Percentiles rank a stretch among this genome's conserved stretches.
These are phyloP conservation scores for Solanum neorickii DNA, from an alignment of 257 asterid genomes.

Conservation along the genomic window DNA sequence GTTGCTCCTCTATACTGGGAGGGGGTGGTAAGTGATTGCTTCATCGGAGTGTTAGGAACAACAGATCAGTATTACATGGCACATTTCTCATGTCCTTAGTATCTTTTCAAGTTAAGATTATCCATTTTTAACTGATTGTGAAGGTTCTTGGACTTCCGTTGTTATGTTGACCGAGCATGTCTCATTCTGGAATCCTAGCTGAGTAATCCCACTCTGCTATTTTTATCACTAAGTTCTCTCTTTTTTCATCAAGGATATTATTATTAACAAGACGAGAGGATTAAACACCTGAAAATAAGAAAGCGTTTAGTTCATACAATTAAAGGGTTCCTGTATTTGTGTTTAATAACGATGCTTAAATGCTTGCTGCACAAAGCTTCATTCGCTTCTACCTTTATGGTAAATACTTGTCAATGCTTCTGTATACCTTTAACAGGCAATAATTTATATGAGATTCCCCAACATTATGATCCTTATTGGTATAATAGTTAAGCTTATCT, in stretches of 20 bases:
- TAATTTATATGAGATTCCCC: background rate
- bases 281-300: background rate
- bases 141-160: background rate
- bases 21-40: background rate
- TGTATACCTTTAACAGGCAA: background rate
- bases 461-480: background rate
- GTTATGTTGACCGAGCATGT: background rate
- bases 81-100: background rate
- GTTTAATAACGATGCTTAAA: background rate
- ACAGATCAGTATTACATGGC: background rate
- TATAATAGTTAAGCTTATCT: background rate
- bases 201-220: background rate
- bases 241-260: background rate
- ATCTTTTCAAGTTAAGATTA: background rate
- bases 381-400: background rate
- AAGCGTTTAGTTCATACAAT: background rate
- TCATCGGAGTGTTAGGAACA: background rate
- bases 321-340: background rate
- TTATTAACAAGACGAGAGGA: background rate
- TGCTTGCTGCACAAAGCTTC: background rate
- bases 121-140: background rate
- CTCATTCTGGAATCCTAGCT: background rate
- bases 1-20: background rate
- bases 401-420: background rate
- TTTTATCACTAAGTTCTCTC: background rate